These are phyloP conservation scores for Amanita muscaria DNA, from an alignment of 768 basidiomycete genomes.

Conservation along the genomic window DNA sequence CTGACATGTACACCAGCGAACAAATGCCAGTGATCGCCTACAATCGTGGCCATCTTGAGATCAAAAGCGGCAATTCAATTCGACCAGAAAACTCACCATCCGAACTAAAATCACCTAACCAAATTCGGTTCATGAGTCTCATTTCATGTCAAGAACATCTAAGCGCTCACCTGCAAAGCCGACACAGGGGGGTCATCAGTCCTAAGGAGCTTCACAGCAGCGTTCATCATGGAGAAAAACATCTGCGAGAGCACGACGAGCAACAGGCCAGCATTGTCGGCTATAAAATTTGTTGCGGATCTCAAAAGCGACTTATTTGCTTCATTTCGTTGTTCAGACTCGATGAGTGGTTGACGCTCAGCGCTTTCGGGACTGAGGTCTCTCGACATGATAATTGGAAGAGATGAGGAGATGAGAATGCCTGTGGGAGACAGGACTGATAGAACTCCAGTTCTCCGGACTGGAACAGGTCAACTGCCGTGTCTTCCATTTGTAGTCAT, in stretches of 20 bases:
- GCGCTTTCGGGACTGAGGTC: too few relatives aligned
- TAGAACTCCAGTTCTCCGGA: too few relatives aligned
- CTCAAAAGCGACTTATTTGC: too few relatives aligned
- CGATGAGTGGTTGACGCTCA: too few relatives aligned
- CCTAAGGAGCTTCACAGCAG: conserved; percentile 56
- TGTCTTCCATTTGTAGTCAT: too few relatives aligned
- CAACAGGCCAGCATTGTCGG: conserved; percentile 47
- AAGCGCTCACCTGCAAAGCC: conserved; percentile 39
- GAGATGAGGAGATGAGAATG: too few relatives aligned
- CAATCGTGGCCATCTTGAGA: background rate
- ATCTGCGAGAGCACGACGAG: conserved; percentile 49
- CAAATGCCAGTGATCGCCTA: conserved; percentile 45
- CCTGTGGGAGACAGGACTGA: too few relatives aligned
- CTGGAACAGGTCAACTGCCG: too few relatives aligned
- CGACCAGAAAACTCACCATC: background rate
- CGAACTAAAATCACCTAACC: background rate
- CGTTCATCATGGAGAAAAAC: conserved; percentile 53
- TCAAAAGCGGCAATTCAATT: background rate
- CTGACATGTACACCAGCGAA: conserved; percentile 46
- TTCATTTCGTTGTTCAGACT: too few relatives aligned
- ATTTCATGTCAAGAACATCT: background rate
- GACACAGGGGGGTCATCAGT: conserved; percentile 49
- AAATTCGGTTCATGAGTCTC: background rate
- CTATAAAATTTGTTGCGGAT: too few relatives aligned
- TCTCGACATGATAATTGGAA: too few relatives aligned